Evolutionary conservation across 2,329 filamentous ascomycete genomes (phyloP).

Genomic region (Cordyceps militaris): DNA sequence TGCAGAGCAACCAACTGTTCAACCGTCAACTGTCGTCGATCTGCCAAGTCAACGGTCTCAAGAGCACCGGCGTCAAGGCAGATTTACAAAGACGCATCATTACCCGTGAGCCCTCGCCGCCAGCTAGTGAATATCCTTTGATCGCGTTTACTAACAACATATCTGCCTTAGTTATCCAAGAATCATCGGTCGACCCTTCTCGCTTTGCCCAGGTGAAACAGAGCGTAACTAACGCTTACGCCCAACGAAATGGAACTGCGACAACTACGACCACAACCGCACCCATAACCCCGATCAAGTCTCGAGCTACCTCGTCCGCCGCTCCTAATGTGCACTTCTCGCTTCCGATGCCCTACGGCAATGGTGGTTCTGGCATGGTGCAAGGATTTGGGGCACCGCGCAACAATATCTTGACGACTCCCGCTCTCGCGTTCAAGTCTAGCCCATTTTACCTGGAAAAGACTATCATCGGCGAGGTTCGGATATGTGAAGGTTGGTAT

Average conservation of each 20-base stretch:
- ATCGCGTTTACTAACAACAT: background rate
- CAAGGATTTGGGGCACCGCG: slow-evolving; percentile 12
- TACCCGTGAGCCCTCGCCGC: slow-evolving; percentile 53
- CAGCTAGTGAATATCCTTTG: background rate
- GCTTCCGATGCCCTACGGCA: background rate
- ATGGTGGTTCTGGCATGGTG: background rate
- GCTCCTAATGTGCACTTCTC: slow-evolving; percentile 13
- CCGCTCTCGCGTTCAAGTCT: slow-evolving; percentile 44
- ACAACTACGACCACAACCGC: slow-evolving; percentile 15
- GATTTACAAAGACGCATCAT: slow-evolving; percentile 73
- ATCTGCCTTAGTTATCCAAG: slow-evolving; percentile 33
- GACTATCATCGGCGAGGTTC: slow-evolving; percentile 55
- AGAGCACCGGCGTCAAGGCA: slow-evolving; percentile 77
- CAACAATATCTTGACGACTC: slow-evolving; percentile 15
- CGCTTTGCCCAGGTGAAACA: slow-evolving; percentile 38
- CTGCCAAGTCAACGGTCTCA: slow-evolving; percentile 65
- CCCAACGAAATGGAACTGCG: slow-evolving; percentile 23
- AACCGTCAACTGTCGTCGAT: slow-evolving; percentile 68
- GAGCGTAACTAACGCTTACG: slow-evolving; percentile 32
- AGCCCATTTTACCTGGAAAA: slow-evolving; percentile 81
- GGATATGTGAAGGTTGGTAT: slow-evolving; percentile 63
- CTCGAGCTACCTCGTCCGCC: slow-evolving; percentile 12
- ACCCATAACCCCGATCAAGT: slow-evolving; percentile 15
- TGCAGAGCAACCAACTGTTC: slow-evolving; percentile 38
- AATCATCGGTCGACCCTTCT: slow-evolving; percentile 31